Conservation (phyloP, 306 rosid genomes). For the Acmispon strigosus region DNA sequence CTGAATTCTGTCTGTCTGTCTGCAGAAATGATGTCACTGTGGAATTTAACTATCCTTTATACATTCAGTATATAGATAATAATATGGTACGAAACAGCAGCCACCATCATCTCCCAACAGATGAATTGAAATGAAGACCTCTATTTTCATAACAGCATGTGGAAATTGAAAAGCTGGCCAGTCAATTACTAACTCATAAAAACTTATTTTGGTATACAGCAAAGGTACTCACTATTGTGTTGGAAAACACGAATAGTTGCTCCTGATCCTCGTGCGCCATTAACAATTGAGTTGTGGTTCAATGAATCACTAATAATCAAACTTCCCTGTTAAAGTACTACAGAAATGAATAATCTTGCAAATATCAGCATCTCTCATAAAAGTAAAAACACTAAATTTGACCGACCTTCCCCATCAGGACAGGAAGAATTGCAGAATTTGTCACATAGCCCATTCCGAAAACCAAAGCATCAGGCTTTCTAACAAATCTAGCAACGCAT, state of each 20-base stretch:
- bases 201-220: neutral
- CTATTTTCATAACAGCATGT: neutral
- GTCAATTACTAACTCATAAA: neutral
- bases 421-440: constrained; percentile 86
- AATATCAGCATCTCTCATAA: neutral
- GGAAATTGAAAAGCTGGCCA: neutral
- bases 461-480: constrained; percentile 68
- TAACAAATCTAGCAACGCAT: constrained; percentile 42
- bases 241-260: constrained; percentile 90
- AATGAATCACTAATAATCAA: constrained; percentile 88
- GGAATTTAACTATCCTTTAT: neutral
- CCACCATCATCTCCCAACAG: neutral
- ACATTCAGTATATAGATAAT: neutral
- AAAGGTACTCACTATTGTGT: constrained; percentile 48
- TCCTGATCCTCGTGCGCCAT: constrained; percentile 93
- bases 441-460: constrained; percentile 94
- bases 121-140: neutral
- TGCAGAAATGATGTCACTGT: neutral
- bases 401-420: constrained; percentile 64
- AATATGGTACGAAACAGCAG: neutral
- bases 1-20: neutral
- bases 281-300: constrained; percentile 85
- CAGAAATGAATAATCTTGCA: neutral
- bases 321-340: constrained; percentile 48
- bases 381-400: neutral